Evolutionary conservation across 1,139 yeast genomes (phyloP), one percentile per base, ranked within the genome.

Genomic region (Yamadazyma trypodendri): DNA sequence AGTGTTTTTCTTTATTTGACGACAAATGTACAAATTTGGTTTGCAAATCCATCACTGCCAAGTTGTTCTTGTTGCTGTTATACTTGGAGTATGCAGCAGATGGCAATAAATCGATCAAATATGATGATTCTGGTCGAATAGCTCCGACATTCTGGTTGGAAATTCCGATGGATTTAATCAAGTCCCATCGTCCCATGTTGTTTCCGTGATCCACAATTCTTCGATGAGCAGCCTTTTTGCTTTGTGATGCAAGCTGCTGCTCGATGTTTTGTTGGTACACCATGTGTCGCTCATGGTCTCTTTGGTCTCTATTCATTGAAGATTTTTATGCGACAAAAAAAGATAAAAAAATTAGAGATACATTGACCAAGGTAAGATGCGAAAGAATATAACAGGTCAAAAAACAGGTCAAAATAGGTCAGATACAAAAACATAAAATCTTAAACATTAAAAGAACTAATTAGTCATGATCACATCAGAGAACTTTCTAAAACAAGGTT

Each of bases 181-280:
- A 66, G 50, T 77, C 72, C 78, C 88, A 79, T 44, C 88, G 67
- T 6, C 90, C 89, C 71, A 84, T 78, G 28, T 87, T 79, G 40
- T 88, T 83, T 20, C 95, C 95, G 61, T 86, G 89, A 59, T 90
- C 97, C 8, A 88, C 85, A 1, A 95, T 86, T 54, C 95, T 76
- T 53, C 96, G 71, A 51, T 80, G 86, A 6, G 84, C 78, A 7
- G 81, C 64, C 45, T 77, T 63, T 56, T 70, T 64, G 30, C 71
- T 73, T 43, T 67, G 75, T 29, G 71, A 67, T 24, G 70, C 72
- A 36, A 68, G 57, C 50, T 69, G 75, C 45, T 70, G 72, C 39
- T 70, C 75, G 28, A 68, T 49, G 39, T 63, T 65, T 43, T 63
- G 72, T 40, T 63, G 65, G 44, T 62, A 63, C 17, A 54, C 53